Conservation (phyloP, 441 rosid genomes). For the Hypseocharis bilobata region DNA sequence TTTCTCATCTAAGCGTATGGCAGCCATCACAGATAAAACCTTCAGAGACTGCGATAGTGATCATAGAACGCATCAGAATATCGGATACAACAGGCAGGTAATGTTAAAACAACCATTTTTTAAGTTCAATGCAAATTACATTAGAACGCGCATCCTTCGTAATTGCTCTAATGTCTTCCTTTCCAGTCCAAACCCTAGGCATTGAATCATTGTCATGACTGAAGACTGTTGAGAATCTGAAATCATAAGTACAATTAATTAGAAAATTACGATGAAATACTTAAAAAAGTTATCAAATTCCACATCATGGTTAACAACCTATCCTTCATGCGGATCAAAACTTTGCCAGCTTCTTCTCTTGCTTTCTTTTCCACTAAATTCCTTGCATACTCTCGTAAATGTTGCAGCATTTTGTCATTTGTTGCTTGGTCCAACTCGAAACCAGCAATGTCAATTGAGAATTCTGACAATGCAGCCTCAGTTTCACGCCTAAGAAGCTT, state of each 20-base stretch:
- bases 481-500: slow-evolving; percentile 59
- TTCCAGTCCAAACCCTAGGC: slow-evolving; percentile 83
- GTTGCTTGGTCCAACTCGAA: slow-evolving; percentile 53
- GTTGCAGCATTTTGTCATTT: slow-evolving; percentile 36
- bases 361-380: slow-evolving; percentile 64
- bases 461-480: slow-evolving; percentile 37
- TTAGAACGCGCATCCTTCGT: slow-evolving; percentile 57
- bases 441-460: slow-evolving; percentile 40
- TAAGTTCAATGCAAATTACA: slow-evolving; percentile 33
- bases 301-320: slow-evolving; percentile 31
- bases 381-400: slow-evolving; percentile 46
- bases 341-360: slow-evolving; percentile 63
- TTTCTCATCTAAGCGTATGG: slow-evolving; percentile 61
- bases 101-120: neutral
- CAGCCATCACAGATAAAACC: slow-evolving; percentile 61
- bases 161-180: slow-evolving; percentile 65
- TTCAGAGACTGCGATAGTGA: slow-evolving; percentile 46
- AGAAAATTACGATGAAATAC: slow-evolving; percentile 8
- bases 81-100: neutral
- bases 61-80: slow-evolving; percentile 18
- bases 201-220: slow-evolving; percentile 53
- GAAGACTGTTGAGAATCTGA: slow-evolving; percentile 70
- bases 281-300: neutral
- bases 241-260: slow-evolving; percentile 15
- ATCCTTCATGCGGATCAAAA: slow-evolving; percentile 71